Evolutionary conservation across 371 early-diverging fungal genomes (phyloP), one percentile per base, ranked within the genome.

Genomic region (Rhizopus delemar): DNA sequence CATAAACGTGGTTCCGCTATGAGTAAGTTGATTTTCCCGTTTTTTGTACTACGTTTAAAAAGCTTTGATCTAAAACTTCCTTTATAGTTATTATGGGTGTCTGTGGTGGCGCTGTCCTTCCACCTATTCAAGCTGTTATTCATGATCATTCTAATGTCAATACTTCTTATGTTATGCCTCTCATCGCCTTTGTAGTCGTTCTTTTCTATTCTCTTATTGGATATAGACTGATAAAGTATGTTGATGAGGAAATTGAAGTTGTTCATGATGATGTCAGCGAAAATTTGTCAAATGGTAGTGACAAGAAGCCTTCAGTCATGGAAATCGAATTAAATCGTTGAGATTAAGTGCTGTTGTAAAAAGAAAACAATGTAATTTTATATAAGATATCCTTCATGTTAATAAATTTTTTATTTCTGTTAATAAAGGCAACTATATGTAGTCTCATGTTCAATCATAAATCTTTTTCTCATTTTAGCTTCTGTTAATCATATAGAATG

Each of bases 81-180:
- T 5, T 38, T 41, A 34, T 56, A 77, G 78, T 75, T 41, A 64
- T 78, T 33, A 73, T 73, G 71, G 75, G 79, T 57, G 75, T 78
- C 8, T 63, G 62, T 48, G 79, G 79, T 33, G 79, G 79, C 49
- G 74, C 74, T 5, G 59, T 78, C 1, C 60, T 78, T 33, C 79
- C 79, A 2, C 68, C 75, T 13, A 32, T 78, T 29, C 71, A 71
- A 62, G 79, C 72, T n/a, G 60, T 70, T 8, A 62, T 69, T 41
- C 67, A 69, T 22, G 74, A 78, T 41, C 56, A 68, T 22, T 45
- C 39, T 4, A 69, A 62, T 45, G 68, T 75, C 16, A 66, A 78
- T 29, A 60, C 71, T 12, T 63, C 79, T 0, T 78, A 73, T 46
- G 35, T 75, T 12, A 62, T 78, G 32, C 68, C 74, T 13, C 58